Evolutionary conservation across 306 rosid genomes (phyloP).

Genomic region (Ammopiptanthus mongolicus): DNA sequence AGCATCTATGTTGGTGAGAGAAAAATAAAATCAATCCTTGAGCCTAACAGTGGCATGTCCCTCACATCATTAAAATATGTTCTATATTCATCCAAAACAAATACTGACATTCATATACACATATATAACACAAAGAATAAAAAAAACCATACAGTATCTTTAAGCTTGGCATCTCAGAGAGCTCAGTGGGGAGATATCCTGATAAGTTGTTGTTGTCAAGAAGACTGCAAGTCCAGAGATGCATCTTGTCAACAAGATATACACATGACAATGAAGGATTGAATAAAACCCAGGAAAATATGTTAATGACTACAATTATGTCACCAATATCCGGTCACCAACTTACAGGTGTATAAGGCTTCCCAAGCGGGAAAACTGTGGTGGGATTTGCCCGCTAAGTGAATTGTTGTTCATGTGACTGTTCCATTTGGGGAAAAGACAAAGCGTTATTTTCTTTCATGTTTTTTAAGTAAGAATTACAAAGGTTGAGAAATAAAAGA

Average conservation of each 20-base stretch:
- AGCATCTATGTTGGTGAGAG: fast-evolving
- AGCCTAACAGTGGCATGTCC: not conserved
- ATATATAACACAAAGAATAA: not conserved
- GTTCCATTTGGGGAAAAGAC: constrained; percentile 27
- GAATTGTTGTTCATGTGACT: constrained; percentile 99
- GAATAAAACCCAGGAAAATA: not conserved
- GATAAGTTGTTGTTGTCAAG: constrained; percentile 86
- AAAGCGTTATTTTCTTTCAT: constrained; percentile 11
- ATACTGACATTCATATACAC: not conserved
- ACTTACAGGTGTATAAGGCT: constrained; percentile 78
- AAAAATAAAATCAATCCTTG: too few species aligned
- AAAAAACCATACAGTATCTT: constrained; percentile 38
- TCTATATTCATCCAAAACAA: not conserved
- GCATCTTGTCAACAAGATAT: constrained; percentile 18
- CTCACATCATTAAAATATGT: not conserved
- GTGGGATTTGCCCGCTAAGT: constrained; percentile 75
- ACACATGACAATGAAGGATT: not conserved
- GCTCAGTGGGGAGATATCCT: constrained; percentile 67
- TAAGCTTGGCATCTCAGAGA: constrained; percentile 51
- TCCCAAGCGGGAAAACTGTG: constrained; percentile 50
- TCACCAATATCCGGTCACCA: not conserved
- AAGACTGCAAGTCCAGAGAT: constrained; percentile 55
- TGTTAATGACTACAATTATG: not conserved
- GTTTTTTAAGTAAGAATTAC: not conserved
- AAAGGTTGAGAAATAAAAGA: not conserved